Conservation (phyloP, 495 filamentous ascomycete species). For the Xylaria bambusicola region DNA sequence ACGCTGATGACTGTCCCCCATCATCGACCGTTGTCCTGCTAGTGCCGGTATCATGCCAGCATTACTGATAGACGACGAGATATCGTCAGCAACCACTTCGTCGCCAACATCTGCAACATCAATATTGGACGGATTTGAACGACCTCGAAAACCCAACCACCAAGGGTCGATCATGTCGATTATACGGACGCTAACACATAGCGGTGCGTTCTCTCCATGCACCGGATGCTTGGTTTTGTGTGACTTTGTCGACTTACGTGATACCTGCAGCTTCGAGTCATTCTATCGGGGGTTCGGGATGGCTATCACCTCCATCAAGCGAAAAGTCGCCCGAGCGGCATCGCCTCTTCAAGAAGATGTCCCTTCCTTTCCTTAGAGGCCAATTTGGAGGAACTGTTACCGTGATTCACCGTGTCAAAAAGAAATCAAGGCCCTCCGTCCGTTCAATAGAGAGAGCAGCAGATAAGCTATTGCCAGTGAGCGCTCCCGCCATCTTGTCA, state of each 20-base stretch:
- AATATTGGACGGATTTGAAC: conserved; percentile 29
- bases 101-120: conserved; percentile 29
- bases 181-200: conserved; percentile 49
- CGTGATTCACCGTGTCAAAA: conserved; percentile 45
- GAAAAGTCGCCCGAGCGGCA: conserved; percentile 23
- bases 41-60: conserved; percentile 18
- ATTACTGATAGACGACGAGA: conserved; percentile 25
- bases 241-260: neutral
- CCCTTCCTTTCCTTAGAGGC: conserved; percentile 42
- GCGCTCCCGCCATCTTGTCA: conserved; percentile 26
- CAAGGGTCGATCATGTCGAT: conserved; percentile 47
- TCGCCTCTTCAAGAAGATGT: conserved; percentile 43
- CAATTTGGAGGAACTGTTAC: conserved; percentile 44
- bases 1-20: neutral
- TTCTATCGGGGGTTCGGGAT: conserved; percentile 31
- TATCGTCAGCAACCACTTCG: conserved; percentile 25
- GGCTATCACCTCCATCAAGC: conserved; percentile 25
- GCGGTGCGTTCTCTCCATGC: conserved; percentile 31
- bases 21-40: neutral
- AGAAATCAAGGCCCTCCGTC: conserved; percentile 38
- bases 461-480: conserved; percentile 19
- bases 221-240: neutral
- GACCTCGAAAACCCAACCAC: conserved; percentile 39
- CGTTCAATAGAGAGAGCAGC: conserved; percentile 25
- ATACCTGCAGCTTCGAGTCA: conserved; percentile 20